A percentile compares a stretch with the other conserved stretches of the same genome.
These are phyloP conservation scores for Metarhizium robertsii DNA, from an alignment of 2,329 filamentous ascomycete species.

Conservation along the genomic window DNA sequence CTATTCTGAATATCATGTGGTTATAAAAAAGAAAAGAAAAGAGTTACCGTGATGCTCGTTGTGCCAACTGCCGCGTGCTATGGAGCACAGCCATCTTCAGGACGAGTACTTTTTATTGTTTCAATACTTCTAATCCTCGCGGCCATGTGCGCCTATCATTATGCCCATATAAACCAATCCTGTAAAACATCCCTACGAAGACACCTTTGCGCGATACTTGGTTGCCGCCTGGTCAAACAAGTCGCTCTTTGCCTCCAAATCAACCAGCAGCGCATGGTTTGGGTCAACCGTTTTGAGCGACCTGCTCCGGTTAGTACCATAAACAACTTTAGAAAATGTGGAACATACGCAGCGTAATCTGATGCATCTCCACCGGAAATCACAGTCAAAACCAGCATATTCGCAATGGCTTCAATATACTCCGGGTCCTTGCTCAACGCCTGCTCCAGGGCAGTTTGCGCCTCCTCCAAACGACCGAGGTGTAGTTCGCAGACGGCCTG, in stretches of 20 bases:
- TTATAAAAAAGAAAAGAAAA: neutral
- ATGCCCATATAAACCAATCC: constrained; percentile 16
- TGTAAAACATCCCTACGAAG: constrained; percentile 27
- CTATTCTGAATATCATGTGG: neutral
- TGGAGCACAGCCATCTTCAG: neutral
- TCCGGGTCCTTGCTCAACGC: constrained; percentile 65
- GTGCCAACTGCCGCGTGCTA: neutral
- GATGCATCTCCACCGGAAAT: constrained; percentile 63
- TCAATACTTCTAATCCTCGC: neutral
- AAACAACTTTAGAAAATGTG: no score
- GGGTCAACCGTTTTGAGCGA: constrained; percentile 49
- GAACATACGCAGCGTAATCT: constrained; percentile 53
- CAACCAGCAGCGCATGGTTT: constrained; percentile 60
- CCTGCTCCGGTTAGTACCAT: constrained; percentile 22
- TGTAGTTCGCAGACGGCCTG: constrained; percentile 91
- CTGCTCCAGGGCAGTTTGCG: constrained; percentile 75
- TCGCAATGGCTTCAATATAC: constrained; percentile 69
- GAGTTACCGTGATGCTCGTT: neutral
- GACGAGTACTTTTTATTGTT: neutral
- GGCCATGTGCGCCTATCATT: constrained; percentile 20
- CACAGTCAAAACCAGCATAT: constrained; percentile 69
- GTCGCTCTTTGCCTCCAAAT: constrained; percentile 77
- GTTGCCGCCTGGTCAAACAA: constrained; percentile 77
- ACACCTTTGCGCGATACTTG: constrained; percentile 81
- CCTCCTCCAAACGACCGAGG: constrained; percentile 79